A percentile compares a stretch with the other conserved stretches of the same genome.
phyloP scores from a whole-genome alignment of 2,329 filamentous ascomycete genomes.

The Dryadomyces sulphureus region DNA sequence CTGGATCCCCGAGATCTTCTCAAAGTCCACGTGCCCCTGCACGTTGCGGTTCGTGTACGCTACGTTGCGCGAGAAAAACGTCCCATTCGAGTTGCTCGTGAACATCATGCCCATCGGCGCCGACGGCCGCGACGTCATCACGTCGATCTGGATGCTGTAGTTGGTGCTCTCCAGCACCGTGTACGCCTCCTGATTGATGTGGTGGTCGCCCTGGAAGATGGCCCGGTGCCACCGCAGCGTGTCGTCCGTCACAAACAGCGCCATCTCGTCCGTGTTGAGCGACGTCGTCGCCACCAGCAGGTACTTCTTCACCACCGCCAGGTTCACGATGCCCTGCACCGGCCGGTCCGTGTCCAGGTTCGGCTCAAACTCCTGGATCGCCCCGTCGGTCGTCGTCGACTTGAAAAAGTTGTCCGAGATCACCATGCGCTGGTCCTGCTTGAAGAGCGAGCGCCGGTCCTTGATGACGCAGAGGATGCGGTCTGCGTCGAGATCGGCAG shows the following conservation, averaged over 20 bases:
- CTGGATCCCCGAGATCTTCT: slow-evolving; percentile 83
- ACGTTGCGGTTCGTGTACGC: slow-evolving; percentile 80
- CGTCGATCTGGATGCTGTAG: slow-evolving; percentile 94
- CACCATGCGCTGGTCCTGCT: slow-evolving; percentile 62
- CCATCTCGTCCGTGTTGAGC: slow-evolving; percentile 73
- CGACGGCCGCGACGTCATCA: slow-evolving; percentile 53
- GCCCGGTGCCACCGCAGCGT: slow-evolving; percentile 79
- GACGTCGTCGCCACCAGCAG: slow-evolving; percentile 72
- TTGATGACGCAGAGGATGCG: slow-evolving; percentile 69
- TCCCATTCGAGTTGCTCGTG: slow-evolving; percentile 94
- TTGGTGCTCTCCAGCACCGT: slow-evolving; percentile 92
- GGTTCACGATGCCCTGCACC: slow-evolving; percentile 64
- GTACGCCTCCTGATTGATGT: slow-evolving; percentile 70
- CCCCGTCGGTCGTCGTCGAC: slow-evolving; percentile 26
- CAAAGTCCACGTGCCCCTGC: slow-evolving; percentile 75
- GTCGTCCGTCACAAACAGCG: slow-evolving; percentile 78
- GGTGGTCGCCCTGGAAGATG: slow-evolving; percentile 72
- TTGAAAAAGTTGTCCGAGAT: slow-evolving; percentile 76
- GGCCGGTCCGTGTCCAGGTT: slow-evolving; percentile 59
- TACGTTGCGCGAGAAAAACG: slow-evolving; percentile 83
- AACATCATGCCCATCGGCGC: slow-evolving; percentile 76
- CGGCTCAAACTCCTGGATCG: slow-evolving; percentile 55
- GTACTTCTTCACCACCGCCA: slow-evolving; percentile 75
- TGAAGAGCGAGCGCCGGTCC: slow-evolving; percentile 55
- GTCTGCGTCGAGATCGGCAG: slow-evolving; percentile 48